Base-by-base conservation (phyloP, 768 basidiomycete genomes). In the Macrolepiota dolichaula region DNA sequence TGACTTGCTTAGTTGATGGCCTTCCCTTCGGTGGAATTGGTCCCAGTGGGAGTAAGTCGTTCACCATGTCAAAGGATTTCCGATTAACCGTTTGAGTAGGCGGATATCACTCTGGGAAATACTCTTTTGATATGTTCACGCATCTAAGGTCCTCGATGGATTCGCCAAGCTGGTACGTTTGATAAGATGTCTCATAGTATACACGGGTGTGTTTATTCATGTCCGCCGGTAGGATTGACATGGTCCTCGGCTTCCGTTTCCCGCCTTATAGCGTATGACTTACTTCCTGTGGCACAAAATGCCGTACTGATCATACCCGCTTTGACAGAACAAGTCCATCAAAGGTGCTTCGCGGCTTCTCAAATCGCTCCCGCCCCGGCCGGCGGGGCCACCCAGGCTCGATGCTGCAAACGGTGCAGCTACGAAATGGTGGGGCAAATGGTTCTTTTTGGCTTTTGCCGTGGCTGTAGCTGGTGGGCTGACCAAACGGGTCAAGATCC, bases 1-100 rank as follows among this genome's bases (percentile, higher is more conserved):
- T 46, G 19, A 44, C 42, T 9, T 46, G 32, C 61, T 7, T 60
- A 85, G 85, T 76, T 11, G 79, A 85, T 12, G 87, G 85, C 11
- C 68, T 91, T 36, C 90, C 91, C 6, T 89, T 92, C 61, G 91
- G 91, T 38, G 91, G 91, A 25, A 77, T 83, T 46, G 91, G 91
- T 1, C 74, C 79, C 3, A 89, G 87, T 66, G 91, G 91, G 71
- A 81, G 91, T 91, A 70, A 64, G 88, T 66, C 17, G 29, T 51
- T 47, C 19, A 7, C 42, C 10, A 29, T 19, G 22, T 60, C n/a
- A 15, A 5, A n/a, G n/a, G 55, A 17, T 37, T 27, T 3, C 9
- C n/a, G 13, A 10, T 42, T 19, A 17, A 38, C 22, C 42, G n/a
- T 22, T 56, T 29, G 59, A 64, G n/a, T 38, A 88, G 91, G 78